A percentile compares a stretch with the other conserved stretches of the same genome.
phyloP scores from a whole-genome alignment of 2,329 filamentous ascomycete genomes.

The Arachnomyces sp. region DNA sequence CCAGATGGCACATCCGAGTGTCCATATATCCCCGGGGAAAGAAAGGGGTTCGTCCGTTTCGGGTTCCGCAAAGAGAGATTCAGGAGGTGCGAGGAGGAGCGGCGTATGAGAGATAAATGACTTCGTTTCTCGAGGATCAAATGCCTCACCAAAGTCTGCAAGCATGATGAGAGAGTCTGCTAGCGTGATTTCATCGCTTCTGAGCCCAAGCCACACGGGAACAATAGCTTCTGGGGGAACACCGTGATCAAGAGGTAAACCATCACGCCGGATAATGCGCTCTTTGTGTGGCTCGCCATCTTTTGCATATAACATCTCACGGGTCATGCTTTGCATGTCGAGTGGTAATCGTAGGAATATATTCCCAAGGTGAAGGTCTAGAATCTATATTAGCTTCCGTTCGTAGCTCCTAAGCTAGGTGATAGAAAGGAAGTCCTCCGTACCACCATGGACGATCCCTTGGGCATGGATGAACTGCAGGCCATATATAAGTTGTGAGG shows the following conservation, averaged over 20 bases:
- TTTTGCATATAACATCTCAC: constrained; percentile 15
- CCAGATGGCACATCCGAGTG: constrained; percentile 28
- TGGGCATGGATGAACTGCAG: constrained; percentile 19
- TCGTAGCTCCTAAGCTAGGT: not conserved
- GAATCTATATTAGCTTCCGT: not conserved
- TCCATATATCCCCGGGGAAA: constrained; percentile 29
- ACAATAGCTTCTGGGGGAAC: constrained; percentile 16
- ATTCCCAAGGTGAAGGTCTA: constrained; percentile 20
- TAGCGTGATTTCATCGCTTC: constrained; percentile 18
- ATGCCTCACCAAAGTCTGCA: constrained; percentile 22
- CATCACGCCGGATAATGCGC: constrained; percentile 16
- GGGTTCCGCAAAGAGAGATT: constrained; percentile 8
- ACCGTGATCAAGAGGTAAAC: constrained; percentile 12
- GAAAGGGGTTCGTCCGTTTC: constrained; percentile 17
- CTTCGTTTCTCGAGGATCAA: constrained; percentile 11
- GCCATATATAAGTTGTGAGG: constrained; percentile 16
- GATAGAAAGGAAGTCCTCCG: constrained; percentile 4
- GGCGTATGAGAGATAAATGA: constrained; percentile 15
- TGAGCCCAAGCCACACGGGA: constrained; percentile 17
- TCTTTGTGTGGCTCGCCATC: constrained; percentile 16
- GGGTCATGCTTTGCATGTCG: constrained; percentile 15
- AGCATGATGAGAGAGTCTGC: constrained; percentile 18
- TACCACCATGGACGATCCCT: constrained; percentile 21
- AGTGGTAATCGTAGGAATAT: constrained; percentile 15
- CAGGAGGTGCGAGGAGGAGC: constrained; percentile 11